A percentile compares a stretch with the other conserved stretches of the same genome.
phyloP scores from a whole-genome alignment of 345 rosid species.

The Dimocarpus longan region DNA sequence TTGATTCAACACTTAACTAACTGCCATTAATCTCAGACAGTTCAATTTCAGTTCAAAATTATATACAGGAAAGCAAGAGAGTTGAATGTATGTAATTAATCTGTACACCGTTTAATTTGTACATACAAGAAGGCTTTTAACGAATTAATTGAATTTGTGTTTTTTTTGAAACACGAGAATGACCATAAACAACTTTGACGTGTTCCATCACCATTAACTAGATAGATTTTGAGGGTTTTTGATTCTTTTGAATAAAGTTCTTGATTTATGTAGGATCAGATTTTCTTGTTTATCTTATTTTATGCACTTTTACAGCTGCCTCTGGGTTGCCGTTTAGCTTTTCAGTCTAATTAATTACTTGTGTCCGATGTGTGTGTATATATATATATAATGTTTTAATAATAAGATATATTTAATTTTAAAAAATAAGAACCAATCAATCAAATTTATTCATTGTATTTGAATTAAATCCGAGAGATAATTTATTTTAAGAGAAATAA shows the following conservation, averaged over 20 bases:
- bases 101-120: background rate
- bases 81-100: too few relatives aligned
- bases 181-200: slow-evolving; percentile 8
- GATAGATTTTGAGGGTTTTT: slow-evolving; percentile 6
- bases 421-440: too few relatives aligned
- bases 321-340: background rate
- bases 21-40: background rate
- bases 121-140: background rate
- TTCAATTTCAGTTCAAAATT: background rate
- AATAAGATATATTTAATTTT: too few relatives aligned
- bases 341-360: background rate
- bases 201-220: slow-evolving; percentile 33
- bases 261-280: background rate
- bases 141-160: background rate
- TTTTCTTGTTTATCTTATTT: background rate
- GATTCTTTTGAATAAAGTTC: too few relatives aligned
- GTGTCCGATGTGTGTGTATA: background rate
- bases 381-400: background rate
- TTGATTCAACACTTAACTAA: background rate
- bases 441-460: too few relatives aligned
- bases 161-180: slow-evolving; percentile 4
- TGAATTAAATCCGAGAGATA: too few relatives aligned
- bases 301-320: background rate
- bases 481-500: too few relatives aligned
- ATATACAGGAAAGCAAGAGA: background rate